These are phyloP conservation scores for Phylloporus sp. DNA, from an alignment of 768 basidiomycete species.

Conservation along the genomic window DNA sequence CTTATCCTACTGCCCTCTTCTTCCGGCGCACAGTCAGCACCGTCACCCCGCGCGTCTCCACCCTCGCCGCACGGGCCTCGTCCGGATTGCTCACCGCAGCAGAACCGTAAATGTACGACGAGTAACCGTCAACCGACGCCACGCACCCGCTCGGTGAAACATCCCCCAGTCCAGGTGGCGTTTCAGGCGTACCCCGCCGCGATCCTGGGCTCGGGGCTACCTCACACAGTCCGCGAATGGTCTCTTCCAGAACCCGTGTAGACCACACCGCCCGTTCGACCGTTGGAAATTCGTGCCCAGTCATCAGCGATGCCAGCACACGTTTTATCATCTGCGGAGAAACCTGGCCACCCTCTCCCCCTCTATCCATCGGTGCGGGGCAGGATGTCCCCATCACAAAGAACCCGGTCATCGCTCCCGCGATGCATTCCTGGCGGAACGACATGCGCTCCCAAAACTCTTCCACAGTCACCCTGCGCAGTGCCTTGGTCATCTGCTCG, in stretches of 20 bases:
- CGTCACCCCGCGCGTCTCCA: constrained; percentile 37
- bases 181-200: constrained; percentile 43
- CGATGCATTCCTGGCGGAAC: constrained; percentile 90
- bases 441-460: constrained; percentile 99
- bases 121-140: constrained; percentile 57
- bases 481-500: constrained; percentile 48
- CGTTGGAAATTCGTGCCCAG: constrained; percentile 74
- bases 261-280: constrained; percentile 59
- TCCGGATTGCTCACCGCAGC: constrained; percentile 48
- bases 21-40: constrained; percentile 61
- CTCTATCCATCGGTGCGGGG: constrained; percentile 13
- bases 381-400: constrained; percentile 61
- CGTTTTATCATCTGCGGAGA: constrained; percentile 65
- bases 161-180: constrained; percentile 42
- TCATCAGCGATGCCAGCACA: constrained; percentile 63
- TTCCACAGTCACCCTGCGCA: constrained; percentile 56
- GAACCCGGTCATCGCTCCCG: constrained; percentile 90
- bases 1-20: constrained; percentile 33
- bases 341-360: constrained; percentile 52
- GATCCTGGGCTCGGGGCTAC: constrained; percentile 27
- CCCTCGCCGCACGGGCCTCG: constrained; percentile 23
- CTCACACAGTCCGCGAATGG: constrained; percentile 70
- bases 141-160: constrained; percentile 65
- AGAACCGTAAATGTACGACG: constrained; percentile 57
- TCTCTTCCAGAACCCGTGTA: constrained; percentile 66